Evolutionary conservation across 345 rosid species (phyloP).

Genomic region (Arabis hirsuta): DNA sequence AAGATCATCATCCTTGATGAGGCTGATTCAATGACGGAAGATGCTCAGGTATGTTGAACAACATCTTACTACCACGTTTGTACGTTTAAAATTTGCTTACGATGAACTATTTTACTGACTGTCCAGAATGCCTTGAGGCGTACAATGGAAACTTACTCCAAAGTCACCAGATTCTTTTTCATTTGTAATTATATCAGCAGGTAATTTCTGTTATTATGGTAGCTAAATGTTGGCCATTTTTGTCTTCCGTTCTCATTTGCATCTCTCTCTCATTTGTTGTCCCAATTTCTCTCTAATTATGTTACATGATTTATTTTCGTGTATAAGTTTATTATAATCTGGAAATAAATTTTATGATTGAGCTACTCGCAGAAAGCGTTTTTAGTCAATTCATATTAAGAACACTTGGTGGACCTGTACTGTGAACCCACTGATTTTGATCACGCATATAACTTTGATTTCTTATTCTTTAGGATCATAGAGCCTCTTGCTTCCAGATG

Average conservation of each 20-base stretch:
- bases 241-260: neutral
- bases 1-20: constrained; percentile 92
- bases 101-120: constrained; percentile 4
- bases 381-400: neutral
- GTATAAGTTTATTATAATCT: neutral
- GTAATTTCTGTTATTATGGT: constrained; percentile 43
- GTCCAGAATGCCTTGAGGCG: constrained; percentile 89
- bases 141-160: constrained; percentile 96
- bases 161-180: constrained; percentile 94
- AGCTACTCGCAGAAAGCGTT: neutral
- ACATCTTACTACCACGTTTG: neutral
- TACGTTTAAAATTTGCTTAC: constrained; percentile 6
- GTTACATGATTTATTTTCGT: neutral
- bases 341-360: neutral
- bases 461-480: constrained; percentile 66
- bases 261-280: constrained; percentile 1
- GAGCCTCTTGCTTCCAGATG: constrained; percentile 99
- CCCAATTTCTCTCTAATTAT: neutral
- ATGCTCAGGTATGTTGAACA: constrained; percentile 80
- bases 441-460: constrained; percentile 24
- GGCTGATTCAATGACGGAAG: constrained; percentile 99
- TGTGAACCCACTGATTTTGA: constrained; percentile 19
- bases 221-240: constrained; percentile 8
- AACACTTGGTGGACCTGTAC: neutral
- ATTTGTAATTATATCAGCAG: constrained; percentile 98